A percentile compares a stretch with the other conserved stretches of the same genome.
Conservation (phyloP, 208 protist species). For the Tritrichomonas musculus region DNA sequence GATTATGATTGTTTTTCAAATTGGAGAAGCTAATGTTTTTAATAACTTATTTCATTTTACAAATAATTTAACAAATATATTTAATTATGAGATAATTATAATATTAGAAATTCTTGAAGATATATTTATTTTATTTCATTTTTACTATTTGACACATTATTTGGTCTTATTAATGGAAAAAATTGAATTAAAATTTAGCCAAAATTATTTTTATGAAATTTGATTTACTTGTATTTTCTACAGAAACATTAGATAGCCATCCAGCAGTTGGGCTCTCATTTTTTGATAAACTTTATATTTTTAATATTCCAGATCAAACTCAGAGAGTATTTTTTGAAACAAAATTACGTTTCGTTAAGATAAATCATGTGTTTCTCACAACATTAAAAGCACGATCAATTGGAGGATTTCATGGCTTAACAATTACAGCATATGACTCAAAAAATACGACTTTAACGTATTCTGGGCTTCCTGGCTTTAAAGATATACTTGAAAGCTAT, state of each 20-base stretch:
- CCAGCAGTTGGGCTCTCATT: background rate
- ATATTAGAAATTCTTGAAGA: too few relatives aligned
- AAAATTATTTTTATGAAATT: background rate
- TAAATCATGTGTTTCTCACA: background rate
- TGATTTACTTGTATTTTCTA: background rate
- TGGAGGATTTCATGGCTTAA: background rate
- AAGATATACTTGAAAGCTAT: background rate
- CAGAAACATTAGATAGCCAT: background rate
- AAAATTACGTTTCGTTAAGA: background rate
- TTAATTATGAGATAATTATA: too few relatives aligned
- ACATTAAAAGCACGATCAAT: background rate
- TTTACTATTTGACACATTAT: too few relatives aligned
- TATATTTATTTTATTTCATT: too few relatives aligned
- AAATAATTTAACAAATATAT: too few relatives aligned
- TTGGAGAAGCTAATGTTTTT: too few relatives aligned
- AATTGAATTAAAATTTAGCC: too few relatives aligned
- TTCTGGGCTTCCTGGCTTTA: background rate
- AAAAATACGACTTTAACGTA: background rate
- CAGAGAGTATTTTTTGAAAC: slow-evolving; percentile 11
- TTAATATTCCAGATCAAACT: slow-evolving; percentile 4
- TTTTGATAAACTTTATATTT: background rate
- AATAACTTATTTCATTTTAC: too few relatives aligned
- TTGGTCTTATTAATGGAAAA: too few relatives aligned
- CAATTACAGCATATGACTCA: background rate
- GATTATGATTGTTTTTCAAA: too few relatives aligned